Evolutionary conservation across 140 eudicot species (phyloP), one percentile per base, ranked within the genome.

Genomic region (Oenanthe javanica): DNA sequence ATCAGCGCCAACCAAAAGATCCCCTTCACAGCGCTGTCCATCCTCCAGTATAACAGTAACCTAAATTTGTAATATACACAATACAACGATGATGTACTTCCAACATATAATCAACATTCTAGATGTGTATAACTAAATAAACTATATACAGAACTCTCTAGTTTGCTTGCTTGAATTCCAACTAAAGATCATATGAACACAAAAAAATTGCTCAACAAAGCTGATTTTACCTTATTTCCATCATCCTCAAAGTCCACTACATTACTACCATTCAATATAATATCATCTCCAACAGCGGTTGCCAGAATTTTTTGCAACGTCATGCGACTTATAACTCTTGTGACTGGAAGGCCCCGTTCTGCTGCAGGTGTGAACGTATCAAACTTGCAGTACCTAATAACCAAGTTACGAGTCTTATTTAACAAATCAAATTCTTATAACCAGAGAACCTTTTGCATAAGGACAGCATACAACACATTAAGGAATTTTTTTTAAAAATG

Each of bases 291-390:
- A 73, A 95, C 97, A 19, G 99, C 97, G 49, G 79, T 72, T 9
- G 99, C 99, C 81, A 95, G 83, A 86, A 95, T 92, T 82, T 80
- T 90, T 80, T 95, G 99, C 86, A 95, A 87, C 36, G 97, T 92
- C 99, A 95, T 92, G 82, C 99, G 96, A 82, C 99, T 95, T 64
- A 95, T 84, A 77, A 95, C 98, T 88, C 98, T 82, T 6, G 98
- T 94, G 19, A 94, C 98, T 4, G 99, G 99, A 81, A 95, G 97
- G 55, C 99, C 99, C 61, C 96, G 83, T 81, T 91, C 97, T 9
- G 84, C 99, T 75, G 99, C 99, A 83, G 99, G 99, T 77, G 97
- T 92, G 92, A 95, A 95, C n/a, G 99, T 95, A 92, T 95, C 99
- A 83, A 95, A 95, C 82, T 95, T 95, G 88, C 86, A 81, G 83